phyloP scores from a whole-genome alignment of 805 yeast species.

The Metschnikowia baotianmanensis region DNA sequence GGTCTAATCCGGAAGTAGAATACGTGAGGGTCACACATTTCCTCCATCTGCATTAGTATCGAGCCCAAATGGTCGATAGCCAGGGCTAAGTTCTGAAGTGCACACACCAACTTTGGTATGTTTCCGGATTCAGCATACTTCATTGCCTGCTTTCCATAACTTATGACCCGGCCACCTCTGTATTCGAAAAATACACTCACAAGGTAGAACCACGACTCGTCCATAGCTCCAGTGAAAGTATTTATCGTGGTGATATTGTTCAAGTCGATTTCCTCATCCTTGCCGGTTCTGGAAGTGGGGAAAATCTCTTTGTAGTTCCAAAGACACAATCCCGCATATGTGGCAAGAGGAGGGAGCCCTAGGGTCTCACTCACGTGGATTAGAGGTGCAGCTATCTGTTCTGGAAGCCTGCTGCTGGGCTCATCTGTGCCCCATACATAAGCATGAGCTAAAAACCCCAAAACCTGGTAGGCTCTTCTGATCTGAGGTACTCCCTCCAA shows the following conservation, averaged over 20 bases:
- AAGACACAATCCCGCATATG: conserved; percentile 81
- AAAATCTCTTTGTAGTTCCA: conserved; percentile 80
- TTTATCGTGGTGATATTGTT: conserved; percentile 73
- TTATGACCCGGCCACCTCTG: conserved; percentile 70
- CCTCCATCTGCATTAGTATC: conserved; percentile 78
- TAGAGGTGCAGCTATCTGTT: conserved; percentile 68
- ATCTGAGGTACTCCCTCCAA: conserved; percentile 48
- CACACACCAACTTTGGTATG: conserved; percentile 35
- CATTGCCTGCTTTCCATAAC: conserved; percentile 66
- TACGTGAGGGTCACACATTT: conserved; percentile 91
- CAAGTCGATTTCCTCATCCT: conserved; percentile 44
- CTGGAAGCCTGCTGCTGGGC: conserved; percentile 65
- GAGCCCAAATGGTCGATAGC: conserved; percentile 71
- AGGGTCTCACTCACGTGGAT: conserved; percentile 53
- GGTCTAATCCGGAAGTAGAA: conserved; percentile 87
- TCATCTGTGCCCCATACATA: conserved; percentile 80
- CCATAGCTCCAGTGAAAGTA: conserved; percentile 87
- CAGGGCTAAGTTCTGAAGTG: conserved; percentile 68
- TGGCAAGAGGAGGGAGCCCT: conserved; percentile 80
- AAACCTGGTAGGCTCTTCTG: conserved; percentile 77
- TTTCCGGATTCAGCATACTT: conserved; percentile 50
- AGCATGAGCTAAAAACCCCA: conserved; percentile 82
- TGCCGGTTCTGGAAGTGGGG: conserved; percentile 33
- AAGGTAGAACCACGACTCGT: conserved; percentile 91
- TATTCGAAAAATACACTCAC: conserved; percentile 85